Evolutionary conservation across 176 grass and related monocot species (phyloP).

Genomic region (Chloris gayana): DNA sequence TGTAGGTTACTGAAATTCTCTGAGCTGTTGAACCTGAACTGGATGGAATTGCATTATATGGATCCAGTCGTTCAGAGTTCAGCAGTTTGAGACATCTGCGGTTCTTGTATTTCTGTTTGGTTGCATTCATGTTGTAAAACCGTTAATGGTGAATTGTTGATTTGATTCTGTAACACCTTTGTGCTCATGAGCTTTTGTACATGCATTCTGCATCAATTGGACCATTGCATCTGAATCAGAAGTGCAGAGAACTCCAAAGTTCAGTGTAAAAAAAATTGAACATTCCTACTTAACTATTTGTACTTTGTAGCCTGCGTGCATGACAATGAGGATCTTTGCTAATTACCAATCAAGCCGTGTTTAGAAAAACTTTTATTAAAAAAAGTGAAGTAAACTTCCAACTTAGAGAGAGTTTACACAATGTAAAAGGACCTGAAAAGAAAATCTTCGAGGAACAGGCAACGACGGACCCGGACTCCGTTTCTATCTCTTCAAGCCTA

Average conservation of each 20-base stretch:
- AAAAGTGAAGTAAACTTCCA: background rate
- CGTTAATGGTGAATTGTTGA: background rate
- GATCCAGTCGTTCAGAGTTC: background rate
- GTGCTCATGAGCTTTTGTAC: too few relatives aligned
- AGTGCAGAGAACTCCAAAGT: background rate
- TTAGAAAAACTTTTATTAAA: background rate
- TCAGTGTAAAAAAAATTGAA: background rate
- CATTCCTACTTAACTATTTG: too few relatives aligned
- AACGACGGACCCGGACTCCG: background rate
- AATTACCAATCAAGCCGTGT: background rate
- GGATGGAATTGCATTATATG: background rate
- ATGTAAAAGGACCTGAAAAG: background rate
- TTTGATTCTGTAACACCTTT: background rate
- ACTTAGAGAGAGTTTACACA: too few relatives aligned
- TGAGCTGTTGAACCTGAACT: background rate
- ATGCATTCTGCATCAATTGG: background rate
- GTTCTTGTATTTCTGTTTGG: background rate
- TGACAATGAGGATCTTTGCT: background rate
- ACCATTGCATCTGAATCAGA: background rate
- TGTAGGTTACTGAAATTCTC: slow-evolving; percentile 38
- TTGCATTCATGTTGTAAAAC: background rate
- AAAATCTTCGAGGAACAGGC: background rate
- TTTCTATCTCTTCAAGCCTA: background rate
- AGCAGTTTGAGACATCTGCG: background rate
- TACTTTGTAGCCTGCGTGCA: background rate